These are phyloP conservation scores for Dothiorella sarmentorum DNA, from an alignment of 2,329 filamentous ascomycete genomes.

Conservation along the genomic window DNA sequence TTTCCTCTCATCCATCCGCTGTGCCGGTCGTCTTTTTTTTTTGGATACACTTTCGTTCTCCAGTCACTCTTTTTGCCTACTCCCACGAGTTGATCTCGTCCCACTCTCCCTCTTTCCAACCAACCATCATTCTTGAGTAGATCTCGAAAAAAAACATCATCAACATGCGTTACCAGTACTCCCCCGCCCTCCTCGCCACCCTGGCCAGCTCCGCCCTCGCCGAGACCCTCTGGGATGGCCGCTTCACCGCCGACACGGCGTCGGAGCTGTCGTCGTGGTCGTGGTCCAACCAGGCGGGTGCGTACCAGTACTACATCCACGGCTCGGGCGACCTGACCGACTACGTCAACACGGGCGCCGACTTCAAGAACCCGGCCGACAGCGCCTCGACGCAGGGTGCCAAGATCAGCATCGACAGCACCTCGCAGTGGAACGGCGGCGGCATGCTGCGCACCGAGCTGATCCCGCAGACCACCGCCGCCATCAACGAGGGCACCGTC, in stretches of 20 bases:
- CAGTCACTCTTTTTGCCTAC: not conserved
- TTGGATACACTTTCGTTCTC: conserved; percentile 12
- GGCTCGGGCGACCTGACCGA: conserved; percentile 53
- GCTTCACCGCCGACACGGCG: conserved; percentile 58
- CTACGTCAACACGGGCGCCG: conserved; percentile 60
- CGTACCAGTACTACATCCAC: conserved; percentile 76
- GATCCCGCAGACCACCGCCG: conserved; percentile 65
- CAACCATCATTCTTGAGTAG: conserved; percentile 8
- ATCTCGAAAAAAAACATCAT: not conserved
- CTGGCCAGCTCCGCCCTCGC: conserved; percentile 5
- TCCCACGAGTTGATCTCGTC: conserved; percentile 19
- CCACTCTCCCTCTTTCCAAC: conserved; percentile 2
- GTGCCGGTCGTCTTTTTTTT: conserved; percentile 12
- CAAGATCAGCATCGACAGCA: conserved; percentile 63
- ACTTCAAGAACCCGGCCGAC: conserved; percentile 65
- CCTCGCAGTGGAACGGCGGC: conserved; percentile 69
- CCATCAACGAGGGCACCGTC: conserved; percentile 63
- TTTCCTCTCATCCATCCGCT: conserved; percentile 1
- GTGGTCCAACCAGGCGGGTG: conserved; percentile 65
- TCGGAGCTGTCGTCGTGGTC: conserved; percentile 56
- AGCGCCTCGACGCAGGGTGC: conserved; percentile 60
- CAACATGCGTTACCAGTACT: conserved; percentile 3
- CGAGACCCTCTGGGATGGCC: conserved; percentile 57
- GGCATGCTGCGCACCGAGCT: conserved; percentile 71
- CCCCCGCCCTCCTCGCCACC: not conserved